Percentiles rank a stretch among this genome's conserved stretches.
Conservation (phyloP, 345 rosid genomes). For the Eucalyptus cloeziana region DNA sequence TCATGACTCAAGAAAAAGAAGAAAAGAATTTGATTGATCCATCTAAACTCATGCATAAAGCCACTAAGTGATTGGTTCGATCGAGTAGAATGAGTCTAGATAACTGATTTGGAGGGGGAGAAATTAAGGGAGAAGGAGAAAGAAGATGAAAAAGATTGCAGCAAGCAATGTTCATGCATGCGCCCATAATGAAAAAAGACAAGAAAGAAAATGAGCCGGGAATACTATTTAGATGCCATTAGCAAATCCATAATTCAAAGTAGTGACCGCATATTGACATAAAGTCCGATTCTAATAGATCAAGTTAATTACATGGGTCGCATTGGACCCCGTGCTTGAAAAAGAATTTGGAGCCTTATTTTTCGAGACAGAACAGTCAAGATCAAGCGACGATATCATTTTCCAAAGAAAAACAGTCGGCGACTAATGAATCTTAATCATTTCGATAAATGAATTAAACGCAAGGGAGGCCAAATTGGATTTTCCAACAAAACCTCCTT, state of each 20-base stretch:
- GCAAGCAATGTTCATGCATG: background rate
- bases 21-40: background rate
- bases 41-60: background rate
- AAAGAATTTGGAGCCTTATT: background rate
- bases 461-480: background rate
- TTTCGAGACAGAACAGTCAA: background rate
- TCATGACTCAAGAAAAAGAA: background rate
- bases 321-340: background rate
- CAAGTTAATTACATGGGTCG: background rate
- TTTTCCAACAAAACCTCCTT: background rate
- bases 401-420: background rate
- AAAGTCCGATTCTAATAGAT: background rate
- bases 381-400: background rate
- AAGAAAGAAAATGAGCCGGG: background rate
- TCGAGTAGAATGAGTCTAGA: background rate
- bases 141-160: background rate
- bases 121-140: background rate
- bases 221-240: background rate
- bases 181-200: background rate
- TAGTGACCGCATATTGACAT: background rate
- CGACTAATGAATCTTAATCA: background rate
- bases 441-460: background rate
- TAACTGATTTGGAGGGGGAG: background rate
- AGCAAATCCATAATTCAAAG: background rate
- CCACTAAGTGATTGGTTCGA: background rate